Conservation (phyloP, 805 yeast genomes). For the Scheffersomyces lignosus region DNA sequence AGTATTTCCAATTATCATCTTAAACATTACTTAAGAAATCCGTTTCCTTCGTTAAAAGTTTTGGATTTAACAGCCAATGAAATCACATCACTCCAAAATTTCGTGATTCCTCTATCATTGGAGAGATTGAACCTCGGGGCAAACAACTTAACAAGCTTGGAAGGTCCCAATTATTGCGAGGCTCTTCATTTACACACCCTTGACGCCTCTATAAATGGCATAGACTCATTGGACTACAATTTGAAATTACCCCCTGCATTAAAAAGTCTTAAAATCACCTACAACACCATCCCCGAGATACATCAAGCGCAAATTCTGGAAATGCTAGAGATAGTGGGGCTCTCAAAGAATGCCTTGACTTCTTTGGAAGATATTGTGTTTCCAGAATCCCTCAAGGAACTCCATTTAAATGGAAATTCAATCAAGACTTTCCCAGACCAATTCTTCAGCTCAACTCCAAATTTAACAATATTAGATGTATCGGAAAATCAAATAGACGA, state of each 20-base stretch:
- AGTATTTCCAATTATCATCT: conserved; percentile 8
- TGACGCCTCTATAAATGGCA: conserved; percentile 15
- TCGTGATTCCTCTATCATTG: conserved; percentile 12
- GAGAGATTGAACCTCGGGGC: conserved; percentile 12
- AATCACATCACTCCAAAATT: conserved; percentile 10
- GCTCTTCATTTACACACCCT: conserved; percentile 6
- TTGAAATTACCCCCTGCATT: conserved; percentile 11
- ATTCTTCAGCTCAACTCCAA: conserved; percentile 11
- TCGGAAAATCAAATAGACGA: conserved; percentile 21
- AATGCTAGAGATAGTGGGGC: conserved; percentile 11
- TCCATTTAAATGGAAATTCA: conserved; percentile 13
- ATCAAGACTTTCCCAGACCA: conserved; percentile 12
- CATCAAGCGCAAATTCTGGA: conserved; percentile 10
- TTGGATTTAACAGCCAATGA: conserved; percentile 16
- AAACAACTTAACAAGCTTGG: conserved; percentile 11
- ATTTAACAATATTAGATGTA: conserved; percentile 11
- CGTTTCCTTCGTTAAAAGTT: conserved; percentile 3
- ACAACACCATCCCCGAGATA: conserved; percentile 10
- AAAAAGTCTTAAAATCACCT: conserved; percentile 9
- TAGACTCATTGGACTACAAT: conserved; percentile 5
- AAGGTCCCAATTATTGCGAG: conserved; percentile 10
- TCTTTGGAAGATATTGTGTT: conserved; percentile 9
- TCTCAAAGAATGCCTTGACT: conserved; percentile 13
- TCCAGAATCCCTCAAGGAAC: conserved; percentile 12
- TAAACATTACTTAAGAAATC: not conserved